Evolutionary conservation across 2,329 filamentous ascomycete species (phyloP).

Genomic region (Gaeumannomyces tritici): DNA sequence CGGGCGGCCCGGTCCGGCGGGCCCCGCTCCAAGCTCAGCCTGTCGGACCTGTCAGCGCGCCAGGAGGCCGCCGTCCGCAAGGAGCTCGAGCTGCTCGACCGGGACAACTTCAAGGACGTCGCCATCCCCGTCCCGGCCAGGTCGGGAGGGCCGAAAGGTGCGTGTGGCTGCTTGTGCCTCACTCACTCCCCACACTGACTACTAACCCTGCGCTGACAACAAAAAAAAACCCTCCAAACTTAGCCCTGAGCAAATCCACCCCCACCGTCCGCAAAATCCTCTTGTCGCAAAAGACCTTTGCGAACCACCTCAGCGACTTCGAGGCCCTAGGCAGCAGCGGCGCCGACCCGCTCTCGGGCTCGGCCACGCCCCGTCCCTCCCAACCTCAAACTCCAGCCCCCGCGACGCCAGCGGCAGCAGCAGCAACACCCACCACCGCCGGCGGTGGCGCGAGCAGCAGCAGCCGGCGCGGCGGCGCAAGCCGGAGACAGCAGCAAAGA

Average conservation of each 20-base stretch:
- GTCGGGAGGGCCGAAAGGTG: constrained; percentile 33
- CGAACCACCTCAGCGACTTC: constrained; percentile 74
- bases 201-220: neutral
- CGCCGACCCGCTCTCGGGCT: constrained; percentile 22
- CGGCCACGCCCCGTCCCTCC: constrained; percentile 16
- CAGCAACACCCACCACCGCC: constrained; percentile 15
- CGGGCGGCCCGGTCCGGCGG: constrained; percentile 44
- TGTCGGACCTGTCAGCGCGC: constrained; percentile 64
- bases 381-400: constrained; percentile 1
- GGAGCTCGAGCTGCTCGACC: constrained; percentile 73
- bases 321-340: constrained; percentile 49
- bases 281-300: constrained; percentile 72
- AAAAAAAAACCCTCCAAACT: neutral
- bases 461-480: neutral
- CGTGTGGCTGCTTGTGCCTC: constrained; percentile 7
- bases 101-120: constrained; percentile 66
- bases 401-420: constrained; percentile 15
- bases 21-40: constrained; percentile 20
- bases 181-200: no score
- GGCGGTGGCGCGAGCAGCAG: neutral
- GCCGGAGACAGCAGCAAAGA: neutral
- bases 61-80: constrained; percentile 75
- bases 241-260: constrained; percentile 48
- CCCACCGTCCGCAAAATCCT: constrained; percentile 67
- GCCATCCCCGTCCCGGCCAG: constrained; percentile 59